Evolutionary conservation across 495 filamentous ascomycete genomes (phyloP).

Genomic region (Podospora fimiseda): DNA sequence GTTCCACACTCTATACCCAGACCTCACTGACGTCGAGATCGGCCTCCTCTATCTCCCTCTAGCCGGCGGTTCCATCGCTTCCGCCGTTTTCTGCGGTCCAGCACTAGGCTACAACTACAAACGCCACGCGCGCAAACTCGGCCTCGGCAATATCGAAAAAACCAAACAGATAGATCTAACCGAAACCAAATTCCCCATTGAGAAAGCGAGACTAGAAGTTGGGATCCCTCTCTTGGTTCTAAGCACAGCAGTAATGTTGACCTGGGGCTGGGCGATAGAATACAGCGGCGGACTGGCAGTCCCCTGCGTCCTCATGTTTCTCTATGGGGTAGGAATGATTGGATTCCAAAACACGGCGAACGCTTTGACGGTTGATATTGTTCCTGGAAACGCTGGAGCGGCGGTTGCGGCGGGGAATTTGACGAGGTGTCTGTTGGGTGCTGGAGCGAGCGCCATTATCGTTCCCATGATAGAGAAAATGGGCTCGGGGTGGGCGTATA

Average conservation of each 20-base stretch:
- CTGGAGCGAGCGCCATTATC: constrained; percentile 58
- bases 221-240: constrained; percentile 42
- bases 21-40: constrained; percentile 51
- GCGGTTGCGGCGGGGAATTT: constrained; percentile 67
- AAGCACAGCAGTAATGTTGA: constrained; percentile 30
- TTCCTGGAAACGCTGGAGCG: constrained; percentile 52
- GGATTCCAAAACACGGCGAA: constrained; percentile 41
- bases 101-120: constrained; percentile 49
- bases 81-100: constrained; percentile 50
- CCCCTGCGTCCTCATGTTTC: constrained; percentile 48
- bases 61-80: constrained; percentile 54
- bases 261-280: constrained; percentile 54
- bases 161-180: constrained; percentile 44
- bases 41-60: constrained; percentile 50
- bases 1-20: constrained; percentile 43
- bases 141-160: constrained; percentile 37
- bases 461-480: constrained; percentile 58
- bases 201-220: constrained; percentile 53
- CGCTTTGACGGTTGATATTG: constrained; percentile 60
- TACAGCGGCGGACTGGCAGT: constrained; percentile 20
- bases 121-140: constrained; percentile 32
- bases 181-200: constrained; percentile 53
- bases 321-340: constrained; percentile 43
- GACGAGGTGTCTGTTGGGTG: constrained; percentile 59
- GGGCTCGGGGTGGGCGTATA: constrained; percentile 65